Evolutionary conservation across 2,329 filamentous ascomycete genomes (phyloP).

Genomic region (Alternaria consortialis): DNA sequence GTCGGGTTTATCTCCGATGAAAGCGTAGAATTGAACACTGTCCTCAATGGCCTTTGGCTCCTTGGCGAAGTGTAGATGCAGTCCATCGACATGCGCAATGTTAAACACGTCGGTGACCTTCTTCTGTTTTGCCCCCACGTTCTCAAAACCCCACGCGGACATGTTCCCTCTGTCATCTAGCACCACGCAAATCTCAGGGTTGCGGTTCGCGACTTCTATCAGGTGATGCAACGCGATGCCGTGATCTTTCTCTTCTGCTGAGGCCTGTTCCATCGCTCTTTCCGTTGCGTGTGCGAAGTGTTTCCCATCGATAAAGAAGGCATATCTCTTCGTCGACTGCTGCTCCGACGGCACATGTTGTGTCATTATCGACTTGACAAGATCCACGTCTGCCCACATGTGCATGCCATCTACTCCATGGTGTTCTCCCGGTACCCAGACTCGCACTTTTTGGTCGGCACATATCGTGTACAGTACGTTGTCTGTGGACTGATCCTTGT

Average conservation of each 20-base stretch:
- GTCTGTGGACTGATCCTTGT: constrained; percentile 79
- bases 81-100: constrained; percentile 77
- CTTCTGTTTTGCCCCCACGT: constrained; percentile 75
- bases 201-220: constrained; percentile 83
- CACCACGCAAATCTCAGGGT: constrained; percentile 86
- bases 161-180: constrained; percentile 85
- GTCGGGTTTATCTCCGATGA: constrained; percentile 69
- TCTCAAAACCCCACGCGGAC: constrained; percentile 92
- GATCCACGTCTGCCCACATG: constrained; percentile 82
- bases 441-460: constrained; percentile 77
- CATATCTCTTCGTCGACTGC: constrained; percentile 65
- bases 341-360: constrained; percentile 54
- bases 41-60: constrained; percentile 51
- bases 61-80: constrained; percentile 54
- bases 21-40: constrained; percentile 76
- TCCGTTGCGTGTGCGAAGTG: constrained; percentile 83
- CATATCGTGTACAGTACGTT: constrained; percentile 93
- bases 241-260: constrained; percentile 68
- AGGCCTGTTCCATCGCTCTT: constrained; percentile 72
- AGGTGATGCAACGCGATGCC: constrained; percentile 81
- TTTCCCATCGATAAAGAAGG: constrained; percentile 82
- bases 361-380: constrained; percentile 74
- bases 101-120: constrained; percentile 79
- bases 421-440: constrained; percentile 83
- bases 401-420: constrained; percentile 76